phyloP scores from a whole-genome alignment of 2,329 filamentous ascomycete species.

The Macrophomina tecta region DNA sequence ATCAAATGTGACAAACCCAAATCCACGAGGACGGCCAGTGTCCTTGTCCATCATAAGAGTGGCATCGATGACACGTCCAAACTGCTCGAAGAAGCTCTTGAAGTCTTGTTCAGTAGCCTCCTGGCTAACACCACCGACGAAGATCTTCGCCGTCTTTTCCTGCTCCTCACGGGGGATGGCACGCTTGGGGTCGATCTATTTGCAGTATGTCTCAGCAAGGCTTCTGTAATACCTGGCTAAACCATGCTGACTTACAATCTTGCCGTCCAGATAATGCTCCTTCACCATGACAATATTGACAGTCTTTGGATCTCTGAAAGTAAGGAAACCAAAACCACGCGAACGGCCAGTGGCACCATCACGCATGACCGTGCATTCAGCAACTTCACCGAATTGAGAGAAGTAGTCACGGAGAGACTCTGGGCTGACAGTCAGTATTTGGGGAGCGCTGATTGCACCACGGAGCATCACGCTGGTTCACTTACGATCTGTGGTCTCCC shows the following conservation, averaged over 20 bases:
- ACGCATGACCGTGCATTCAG: slow-evolving; percentile 99
- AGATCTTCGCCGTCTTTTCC: slow-evolving; percentile 98
- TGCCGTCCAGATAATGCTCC: slow-evolving; percentile 96
- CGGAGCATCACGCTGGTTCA: slow-evolving; percentile 32
- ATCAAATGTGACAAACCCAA: slow-evolving; percentile 98
- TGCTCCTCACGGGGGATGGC: slow-evolving; percentile 98
- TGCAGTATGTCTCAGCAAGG: slow-evolving; percentile 26
- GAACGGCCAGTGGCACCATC: slow-evolving; percentile 93
- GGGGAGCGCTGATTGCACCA: not conserved
- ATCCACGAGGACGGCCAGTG: slow-evolving; percentile 92
- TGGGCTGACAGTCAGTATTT: slow-evolving; percentile 51
- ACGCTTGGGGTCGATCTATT: slow-evolving; percentile 93
- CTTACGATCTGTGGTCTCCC: slow-evolving; percentile 98
- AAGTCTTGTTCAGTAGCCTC: slow-evolving; percentile 97
- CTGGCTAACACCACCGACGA: slow-evolving; percentile 96
- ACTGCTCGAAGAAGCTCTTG: slow-evolving; percentile 94
- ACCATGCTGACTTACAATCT: slow-evolving; percentile 74
- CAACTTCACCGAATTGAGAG: slow-evolving; percentile 94
- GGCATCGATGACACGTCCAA: slow-evolving; percentile 93
- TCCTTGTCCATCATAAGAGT: slow-evolving; percentile 99
- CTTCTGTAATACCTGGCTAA: not conserved
- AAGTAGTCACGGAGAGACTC: slow-evolving; percentile 98
- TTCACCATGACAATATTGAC: slow-evolving; percentile 99
- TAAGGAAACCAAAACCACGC: slow-evolving; percentile 95
- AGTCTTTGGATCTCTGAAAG: slow-evolving; percentile 96